These are phyloP conservation scores for Kluyveromyces siamensis DNA, from an alignment of 805 yeast genomes.

Conservation along the genomic window DNA sequence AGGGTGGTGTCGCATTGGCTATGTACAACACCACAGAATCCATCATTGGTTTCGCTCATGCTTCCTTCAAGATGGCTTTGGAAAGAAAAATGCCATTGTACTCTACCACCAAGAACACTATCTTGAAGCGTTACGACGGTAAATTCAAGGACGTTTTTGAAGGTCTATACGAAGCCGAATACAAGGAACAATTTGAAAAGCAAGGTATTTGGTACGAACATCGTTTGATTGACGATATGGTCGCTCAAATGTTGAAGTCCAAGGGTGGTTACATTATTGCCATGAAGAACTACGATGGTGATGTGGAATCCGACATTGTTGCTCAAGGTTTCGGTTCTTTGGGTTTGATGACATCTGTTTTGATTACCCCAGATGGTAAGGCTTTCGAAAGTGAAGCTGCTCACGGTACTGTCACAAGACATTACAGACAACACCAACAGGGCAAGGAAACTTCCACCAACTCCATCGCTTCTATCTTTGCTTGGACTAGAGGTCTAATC, in stretches of 20 bases:
- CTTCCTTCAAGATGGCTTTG: constrained; percentile 83
- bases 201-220: constrained; percentile 94
- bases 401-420: constrained; percentile 98
- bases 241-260: constrained; percentile 95
- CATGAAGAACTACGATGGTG: constrained; percentile 96
- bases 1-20: constrained; percentile 67
- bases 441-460: constrained; percentile 97
- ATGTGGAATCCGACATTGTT: constrained; percentile 91
- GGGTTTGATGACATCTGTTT: constrained; percentile 96
- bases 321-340: constrained; percentile 97
- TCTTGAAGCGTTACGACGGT: constrained; percentile 89
- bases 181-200: constrained; percentile 62
- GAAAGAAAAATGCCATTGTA: constrained; percentile 70
- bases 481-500: constrained; percentile 90
- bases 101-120: constrained; percentile 90
- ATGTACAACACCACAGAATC: constrained; percentile 97
- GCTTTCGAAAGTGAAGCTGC: constrained; percentile 96
- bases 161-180: constrained; percentile 60
- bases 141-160: constrained; percentile 92
- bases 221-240: constrained; percentile 96
- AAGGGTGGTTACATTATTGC: constrained; percentile 94
- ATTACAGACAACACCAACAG: constrained; percentile 89
- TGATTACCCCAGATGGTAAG: constrained; percentile 93
- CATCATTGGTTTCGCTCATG: constrained; percentile 82
- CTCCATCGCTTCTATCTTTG: constrained; percentile 94